Percentiles rank a stretch among this genome's conserved stretches.
phyloP scores from a whole-genome alignment of 1,284 basidiomycete species.

The Ustilago crameri region DNA sequence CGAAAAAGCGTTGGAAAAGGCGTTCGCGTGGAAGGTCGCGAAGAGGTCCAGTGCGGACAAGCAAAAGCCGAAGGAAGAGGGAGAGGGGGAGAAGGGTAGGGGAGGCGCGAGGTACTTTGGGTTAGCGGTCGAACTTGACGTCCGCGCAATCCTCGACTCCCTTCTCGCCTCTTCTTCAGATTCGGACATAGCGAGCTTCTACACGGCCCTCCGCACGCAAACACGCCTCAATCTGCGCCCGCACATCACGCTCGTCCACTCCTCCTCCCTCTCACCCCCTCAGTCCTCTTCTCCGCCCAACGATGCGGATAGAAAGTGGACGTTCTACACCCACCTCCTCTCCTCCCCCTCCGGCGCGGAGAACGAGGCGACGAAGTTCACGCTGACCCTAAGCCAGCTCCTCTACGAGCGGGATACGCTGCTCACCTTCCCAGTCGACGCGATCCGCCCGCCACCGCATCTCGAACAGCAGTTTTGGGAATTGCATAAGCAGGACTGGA shows the following conservation, averaged over 20 bases:
- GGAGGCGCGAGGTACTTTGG: constrained; percentile 54
- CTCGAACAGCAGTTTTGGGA: constrained; percentile 17
- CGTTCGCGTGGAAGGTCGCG: constrained; percentile 28
- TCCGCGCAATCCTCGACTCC: constrained; percentile 17
- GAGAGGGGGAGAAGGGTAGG: not conserved
- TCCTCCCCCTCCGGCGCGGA: not conserved
- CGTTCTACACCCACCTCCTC: constrained; percentile 20
- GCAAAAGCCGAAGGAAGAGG: constrained; percentile 5
- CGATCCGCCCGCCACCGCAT: not conserved
- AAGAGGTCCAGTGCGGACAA: constrained; percentile 6
- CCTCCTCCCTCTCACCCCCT: constrained; percentile 9
- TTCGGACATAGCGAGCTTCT: constrained; percentile 10
- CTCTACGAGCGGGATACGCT: constrained; percentile 16
- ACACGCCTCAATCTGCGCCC: constrained; percentile 75
- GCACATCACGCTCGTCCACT: constrained; percentile 88
- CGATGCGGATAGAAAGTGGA: constrained; percentile 14
- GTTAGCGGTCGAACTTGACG: constrained; percentile 50
- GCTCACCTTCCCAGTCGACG: constrained; percentile 15
- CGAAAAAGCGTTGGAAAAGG: constrained; percentile 25
- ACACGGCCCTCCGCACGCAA: constrained; percentile 56
- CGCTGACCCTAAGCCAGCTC: constrained; percentile 5
- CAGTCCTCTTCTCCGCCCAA: not conserved
- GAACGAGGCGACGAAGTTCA: no score
- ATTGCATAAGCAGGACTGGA: constrained; percentile 42
- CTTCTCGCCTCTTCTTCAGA: not conserved